Percentiles rank a stretch among this genome's conserved stretches.
These are phyloP conservation scores for Candida dendrica DNA, from an alignment of 805 yeast species.

Conservation along the genomic window DNA sequence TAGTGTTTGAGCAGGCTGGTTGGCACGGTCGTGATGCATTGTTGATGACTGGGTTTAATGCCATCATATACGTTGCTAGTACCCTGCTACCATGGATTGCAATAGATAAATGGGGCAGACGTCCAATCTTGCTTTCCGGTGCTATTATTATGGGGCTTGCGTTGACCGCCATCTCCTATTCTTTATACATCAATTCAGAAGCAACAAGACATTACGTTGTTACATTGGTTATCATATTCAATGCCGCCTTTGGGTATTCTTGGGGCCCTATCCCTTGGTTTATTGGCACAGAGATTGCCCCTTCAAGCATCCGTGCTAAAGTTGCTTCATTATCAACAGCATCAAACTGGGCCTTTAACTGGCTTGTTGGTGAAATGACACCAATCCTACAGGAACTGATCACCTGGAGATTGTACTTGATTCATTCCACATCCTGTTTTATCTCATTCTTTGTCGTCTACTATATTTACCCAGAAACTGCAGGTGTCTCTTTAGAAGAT, in stretches of 20 bases:
- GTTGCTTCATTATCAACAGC: constrained; percentile 91
- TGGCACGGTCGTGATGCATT: constrained; percentile 87
- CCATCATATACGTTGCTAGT: constrained; percentile 49
- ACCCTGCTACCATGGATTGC: constrained; percentile 89
- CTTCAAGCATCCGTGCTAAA: constrained; percentile 76
- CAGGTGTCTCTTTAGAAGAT: constrained; percentile 81
- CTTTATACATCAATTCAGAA: constrained; percentile 39
- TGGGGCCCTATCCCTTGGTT: constrained; percentile 97
- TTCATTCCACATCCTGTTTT: constrained; percentile 75
- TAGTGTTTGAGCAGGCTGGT: constrained; percentile 92
- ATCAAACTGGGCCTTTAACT: constrained; percentile 88
- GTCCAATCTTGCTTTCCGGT: constrained; percentile 76
- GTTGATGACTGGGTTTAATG: constrained; percentile 82
- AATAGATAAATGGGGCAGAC: constrained; percentile 88
- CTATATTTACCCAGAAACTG: constrained; percentile 80
- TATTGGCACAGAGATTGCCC: constrained; percentile 80
- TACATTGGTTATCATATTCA: constrained; percentile 66
- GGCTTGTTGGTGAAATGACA: constrained; percentile 86
- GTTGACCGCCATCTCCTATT: constrained; percentile 56
- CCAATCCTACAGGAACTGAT: constrained; percentile 75
- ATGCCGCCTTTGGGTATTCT: constrained; percentile 79
- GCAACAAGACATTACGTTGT: constrained; percentile 70
- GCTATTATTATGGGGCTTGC: constrained; percentile 75
- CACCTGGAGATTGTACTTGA: constrained; percentile 72
- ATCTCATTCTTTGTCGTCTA: constrained; percentile 68